Percentiles rank a stretch among this genome's conserved stretches.
These are phyloP conservation scores for Colletotrichum orbiculare DNA, from an alignment of 2,329 filamentous ascomycete species.

Conservation along the genomic window DNA sequence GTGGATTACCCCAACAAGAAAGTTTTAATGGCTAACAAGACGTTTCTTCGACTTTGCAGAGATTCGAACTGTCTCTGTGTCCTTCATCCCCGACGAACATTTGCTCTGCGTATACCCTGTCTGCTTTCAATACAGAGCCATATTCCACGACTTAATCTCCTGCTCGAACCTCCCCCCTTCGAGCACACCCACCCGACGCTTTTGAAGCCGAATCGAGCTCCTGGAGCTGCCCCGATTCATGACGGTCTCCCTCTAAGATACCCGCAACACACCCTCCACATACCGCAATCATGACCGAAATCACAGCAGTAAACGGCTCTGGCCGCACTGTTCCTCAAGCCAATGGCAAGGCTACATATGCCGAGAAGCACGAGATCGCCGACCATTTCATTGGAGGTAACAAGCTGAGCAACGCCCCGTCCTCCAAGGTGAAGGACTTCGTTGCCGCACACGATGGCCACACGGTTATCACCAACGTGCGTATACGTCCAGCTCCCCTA, in stretches of 20 bases:
- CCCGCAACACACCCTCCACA: conserved; percentile 25
- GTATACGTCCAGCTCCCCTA: conserved; percentile 46
- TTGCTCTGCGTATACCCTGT: conserved; percentile 32
- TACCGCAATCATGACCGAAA: conserved; percentile 59
- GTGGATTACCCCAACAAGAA: conserved; percentile 32
- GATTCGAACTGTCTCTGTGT: conserved; percentile 35
- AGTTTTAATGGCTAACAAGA: conserved; percentile 31
- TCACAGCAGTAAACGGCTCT: conserved; percentile 53
- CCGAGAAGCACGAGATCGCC: conserved; percentile 84
- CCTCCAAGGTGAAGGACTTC: conserved; percentile 95
- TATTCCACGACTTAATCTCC: conserved; percentile 30
- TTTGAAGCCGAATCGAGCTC: conserved; percentile 25
- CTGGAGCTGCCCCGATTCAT: conserved; percentile 34
- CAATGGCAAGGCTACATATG: conserved; percentile 74
- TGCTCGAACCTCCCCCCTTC: conserved; percentile 34
- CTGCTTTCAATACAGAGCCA: conserved; percentile 30
- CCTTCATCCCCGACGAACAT: conserved; percentile 26
- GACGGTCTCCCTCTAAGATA: conserved; percentile 37
- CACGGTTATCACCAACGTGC: conserved; percentile 97
- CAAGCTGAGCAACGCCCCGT: conserved; percentile 80
- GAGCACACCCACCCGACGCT: conserved; percentile 20
- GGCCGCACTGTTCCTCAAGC: conserved; percentile 62
- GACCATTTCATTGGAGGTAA: conserved; percentile 98
- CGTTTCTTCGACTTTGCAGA: conserved; percentile 20
- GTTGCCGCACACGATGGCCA: conserved; percentile 90